These are phyloP conservation scores for Rauvolfia tetraphylla DNA, from an alignment of 257 asterid genomes.

Conservation along the genomic window DNA sequence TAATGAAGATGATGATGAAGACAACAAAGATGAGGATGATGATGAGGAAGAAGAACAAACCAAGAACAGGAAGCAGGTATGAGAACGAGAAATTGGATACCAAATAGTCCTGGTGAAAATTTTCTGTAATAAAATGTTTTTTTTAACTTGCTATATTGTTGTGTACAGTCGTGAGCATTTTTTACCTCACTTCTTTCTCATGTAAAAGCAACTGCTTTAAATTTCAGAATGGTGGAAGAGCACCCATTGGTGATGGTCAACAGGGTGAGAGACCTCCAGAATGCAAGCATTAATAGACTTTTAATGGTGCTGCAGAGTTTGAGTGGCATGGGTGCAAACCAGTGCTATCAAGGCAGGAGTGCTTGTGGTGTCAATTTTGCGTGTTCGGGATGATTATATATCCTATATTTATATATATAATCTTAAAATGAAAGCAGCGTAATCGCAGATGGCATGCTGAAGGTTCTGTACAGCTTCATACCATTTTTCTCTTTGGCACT, in stretches of 20 bases:
- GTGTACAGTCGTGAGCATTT: not conserved
- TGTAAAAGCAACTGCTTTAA: slow-evolving; percentile 11
- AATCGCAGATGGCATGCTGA: too few species aligned
- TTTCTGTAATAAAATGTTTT: not conserved
- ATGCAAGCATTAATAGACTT: too few species aligned
- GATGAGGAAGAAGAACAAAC: slow-evolving; percentile 46
- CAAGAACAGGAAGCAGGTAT: slow-evolving; percentile 57
- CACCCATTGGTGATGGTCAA: slow-evolving; percentile 44
- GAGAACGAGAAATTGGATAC: not conserved
- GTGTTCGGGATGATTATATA: too few species aligned
- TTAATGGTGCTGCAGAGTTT: too few species aligned
- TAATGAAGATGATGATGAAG: slow-evolving; percentile 29
- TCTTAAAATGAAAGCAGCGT: slow-evolving; percentile 83
- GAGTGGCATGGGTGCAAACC: too few species aligned
- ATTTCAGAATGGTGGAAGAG: slow-evolving; percentile 56
- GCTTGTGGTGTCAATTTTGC: too few species aligned
- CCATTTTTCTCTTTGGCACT: too few species aligned
- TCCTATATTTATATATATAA: too few species aligned
- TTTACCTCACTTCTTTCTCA: not conserved
- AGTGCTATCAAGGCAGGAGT: too few species aligned
- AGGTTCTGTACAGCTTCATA: too few species aligned
- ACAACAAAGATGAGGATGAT: slow-evolving; percentile 41
- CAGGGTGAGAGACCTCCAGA: too few species aligned
- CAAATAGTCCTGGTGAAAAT: not conserved
- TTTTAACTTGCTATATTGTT: not conserved